These are phyloP conservation scores for Fusarium illudens DNA, from an alignment of 2,329 filamentous ascomycete genomes.

Conservation along the genomic window DNA sequence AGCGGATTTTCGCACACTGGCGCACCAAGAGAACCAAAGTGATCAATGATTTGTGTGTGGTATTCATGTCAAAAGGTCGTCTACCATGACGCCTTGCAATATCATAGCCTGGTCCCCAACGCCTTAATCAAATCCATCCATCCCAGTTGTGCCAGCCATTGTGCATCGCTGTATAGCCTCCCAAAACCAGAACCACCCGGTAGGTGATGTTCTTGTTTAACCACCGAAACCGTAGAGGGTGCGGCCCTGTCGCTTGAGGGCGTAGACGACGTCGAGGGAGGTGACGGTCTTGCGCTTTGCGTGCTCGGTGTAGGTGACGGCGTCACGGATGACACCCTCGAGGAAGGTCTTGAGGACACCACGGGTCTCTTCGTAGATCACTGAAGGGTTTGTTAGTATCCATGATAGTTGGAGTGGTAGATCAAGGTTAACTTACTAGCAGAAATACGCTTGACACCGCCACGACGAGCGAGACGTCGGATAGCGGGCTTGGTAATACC, in stretches of 20 bases:
- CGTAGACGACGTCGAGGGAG: conserved; percentile 73
- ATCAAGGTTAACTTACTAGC: conserved; percentile 71
- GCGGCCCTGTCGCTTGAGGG: conserved; percentile 74
- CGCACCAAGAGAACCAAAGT: background rate
- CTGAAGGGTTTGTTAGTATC: conserved; percentile 41
- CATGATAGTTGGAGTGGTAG: rapidly evolving
- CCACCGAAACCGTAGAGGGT: conserved; percentile 91
- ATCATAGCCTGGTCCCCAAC: conserved; percentile 46
- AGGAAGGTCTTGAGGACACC: conserved; percentile 82
- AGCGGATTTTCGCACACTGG: background rate
- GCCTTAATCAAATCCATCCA: conserved; percentile 43
- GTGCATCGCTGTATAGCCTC: conserved; percentile 27
- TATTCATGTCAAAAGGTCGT: conserved; percentile 46
- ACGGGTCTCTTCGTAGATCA: conserved; percentile 83
- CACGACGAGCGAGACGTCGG: conserved; percentile 97
- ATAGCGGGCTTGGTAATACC: conserved; percentile 99
- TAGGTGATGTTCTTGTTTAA: conserved; percentile 58
- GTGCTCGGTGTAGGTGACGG: conserved; percentile 81
- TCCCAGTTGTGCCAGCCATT: conserved; percentile 23
- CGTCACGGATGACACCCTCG: conserved; percentile 78
- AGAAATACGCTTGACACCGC: conserved; percentile 99
- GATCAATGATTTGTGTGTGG: conserved; percentile 38
- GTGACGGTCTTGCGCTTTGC: conserved; percentile 84
- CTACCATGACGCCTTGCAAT: conserved; percentile 47
- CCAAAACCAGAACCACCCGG: conserved; percentile 22